Percentiles rank a stretch among this genome's conserved stretches.
Conservation (phyloP, 805 yeast genomes). For the Candida sakaeoensis region DNA sequence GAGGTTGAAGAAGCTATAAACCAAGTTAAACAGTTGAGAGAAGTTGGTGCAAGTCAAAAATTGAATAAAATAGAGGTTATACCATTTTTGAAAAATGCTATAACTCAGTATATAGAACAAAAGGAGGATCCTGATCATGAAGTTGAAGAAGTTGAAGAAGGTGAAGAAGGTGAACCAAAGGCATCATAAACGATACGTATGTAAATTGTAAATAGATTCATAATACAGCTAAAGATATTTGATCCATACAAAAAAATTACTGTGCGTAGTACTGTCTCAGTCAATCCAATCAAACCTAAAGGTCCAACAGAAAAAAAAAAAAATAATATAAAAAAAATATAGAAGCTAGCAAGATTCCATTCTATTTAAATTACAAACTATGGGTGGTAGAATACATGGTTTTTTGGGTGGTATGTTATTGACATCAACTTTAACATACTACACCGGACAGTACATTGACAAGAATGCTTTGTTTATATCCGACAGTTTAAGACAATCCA, state of each 20-base stretch:
- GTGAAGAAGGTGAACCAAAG: not conserved
- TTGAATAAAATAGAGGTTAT: constrained; percentile 39
- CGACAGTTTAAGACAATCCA: constrained; percentile 44
- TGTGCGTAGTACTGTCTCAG: no score
- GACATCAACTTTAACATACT: constrained; percentile 59
- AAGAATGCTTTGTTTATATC: constrained; percentile 46
- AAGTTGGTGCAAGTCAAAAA: constrained; percentile 23
- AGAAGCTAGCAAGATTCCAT: not conserved
- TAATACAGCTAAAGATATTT: no score
- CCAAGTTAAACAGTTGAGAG: constrained; percentile 48
- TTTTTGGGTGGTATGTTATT: constrained; percentile 53
- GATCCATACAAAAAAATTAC: no score
- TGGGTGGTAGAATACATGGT: constrained; percentile 45
- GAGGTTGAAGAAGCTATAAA: constrained; percentile 39
- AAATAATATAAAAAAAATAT: no score
- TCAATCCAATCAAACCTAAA: no score
- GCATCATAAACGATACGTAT: not conserved
- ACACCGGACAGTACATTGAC: constrained; percentile 55
- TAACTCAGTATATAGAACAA: constrained; percentile 10
- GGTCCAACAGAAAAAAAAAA: constrained; percentile 3
- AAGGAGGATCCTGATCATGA: not conserved
- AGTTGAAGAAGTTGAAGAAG: not conserved
- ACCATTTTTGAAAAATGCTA: constrained; percentile 34
- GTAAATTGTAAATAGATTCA: not conserved
- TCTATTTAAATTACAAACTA: constrained; percentile 9